These are phyloP conservation scores for Phlegmacium glaucopus DNA, from an alignment of 768 basidiomycete genomes.

Conservation along the genomic window DNA sequence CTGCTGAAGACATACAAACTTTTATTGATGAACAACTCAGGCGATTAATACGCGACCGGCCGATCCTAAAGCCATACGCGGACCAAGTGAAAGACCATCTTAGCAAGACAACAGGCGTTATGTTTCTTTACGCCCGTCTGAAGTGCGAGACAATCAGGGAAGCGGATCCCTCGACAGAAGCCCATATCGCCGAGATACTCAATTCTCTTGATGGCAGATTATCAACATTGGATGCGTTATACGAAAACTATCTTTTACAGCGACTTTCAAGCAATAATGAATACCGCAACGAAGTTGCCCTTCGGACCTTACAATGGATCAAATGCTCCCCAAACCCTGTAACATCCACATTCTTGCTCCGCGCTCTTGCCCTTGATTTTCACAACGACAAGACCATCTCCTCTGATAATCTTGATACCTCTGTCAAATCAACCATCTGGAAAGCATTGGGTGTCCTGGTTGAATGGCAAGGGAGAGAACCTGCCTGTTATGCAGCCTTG, in stretches of 20 bases:
- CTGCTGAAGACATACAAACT: neutral
- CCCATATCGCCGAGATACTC: neutral
- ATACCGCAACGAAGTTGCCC: neutral
- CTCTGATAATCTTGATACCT: neutral
- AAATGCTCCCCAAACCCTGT: neutral
- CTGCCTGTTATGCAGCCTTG: neutral
- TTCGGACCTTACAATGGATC: conserved; percentile 4
- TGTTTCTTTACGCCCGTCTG: conserved; percentile 3
- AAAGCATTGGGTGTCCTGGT: conserved; percentile 2
- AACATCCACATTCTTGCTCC: neutral
- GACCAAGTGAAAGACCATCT: neutral
- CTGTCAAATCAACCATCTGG: conserved; percentile 1
- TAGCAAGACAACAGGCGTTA: neutral
- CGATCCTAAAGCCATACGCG: neutral
- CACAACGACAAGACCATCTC: neutral
- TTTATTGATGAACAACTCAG: neutral
- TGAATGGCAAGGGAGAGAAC: neutral
- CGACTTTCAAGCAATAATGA: neutral
- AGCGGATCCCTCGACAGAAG: neutral
- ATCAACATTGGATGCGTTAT: neutral
- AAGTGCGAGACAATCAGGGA: conserved; percentile 1
- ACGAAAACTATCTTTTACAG: conserved; percentile 1
- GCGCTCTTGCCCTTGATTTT: conserved; percentile 1
- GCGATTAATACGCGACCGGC: neutral
- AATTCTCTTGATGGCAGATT: neutral